phyloP scores from a whole-genome alignment of 768 basidiomycete species.

The Xerocomellus dryophilus region DNA sequence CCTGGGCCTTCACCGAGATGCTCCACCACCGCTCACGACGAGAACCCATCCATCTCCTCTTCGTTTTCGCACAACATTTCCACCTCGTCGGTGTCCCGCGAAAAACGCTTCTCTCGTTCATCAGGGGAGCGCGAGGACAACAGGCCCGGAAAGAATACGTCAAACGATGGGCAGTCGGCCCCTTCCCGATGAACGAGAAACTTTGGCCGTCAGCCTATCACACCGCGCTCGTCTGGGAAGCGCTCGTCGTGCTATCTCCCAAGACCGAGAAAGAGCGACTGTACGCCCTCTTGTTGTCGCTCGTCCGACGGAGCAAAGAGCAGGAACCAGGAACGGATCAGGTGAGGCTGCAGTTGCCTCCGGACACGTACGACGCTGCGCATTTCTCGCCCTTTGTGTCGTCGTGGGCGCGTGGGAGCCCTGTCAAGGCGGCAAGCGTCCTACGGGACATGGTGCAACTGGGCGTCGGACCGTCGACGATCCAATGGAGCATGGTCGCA shows the following conservation, averaged over 20 bases:
- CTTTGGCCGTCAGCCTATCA: constrained; percentile 35
- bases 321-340: neutral
- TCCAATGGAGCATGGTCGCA: constrained; percentile 51
- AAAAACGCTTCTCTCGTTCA: constrained; percentile 20
- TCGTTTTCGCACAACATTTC: constrained; percentile 51
- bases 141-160: neutral
- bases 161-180: neutral
- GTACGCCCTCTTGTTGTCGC: constrained; percentile 43
- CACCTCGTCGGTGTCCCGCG: constrained; percentile 51
- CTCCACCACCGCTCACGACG: constrained; percentile 23
- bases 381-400: constrained; percentile 57
- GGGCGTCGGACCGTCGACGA: constrained; percentile 43
- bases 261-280: constrained; percentile 33
- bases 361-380: constrained; percentile 32
- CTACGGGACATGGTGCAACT: constrained; percentile 52
- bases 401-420: constrained; percentile 32
- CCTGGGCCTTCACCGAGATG: constrained; percentile 32
- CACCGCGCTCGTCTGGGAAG: constrained; percentile 36
- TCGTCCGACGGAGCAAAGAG: constrained; percentile 11
- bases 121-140: constrained; percentile 14
- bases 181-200: constrained; percentile 10
- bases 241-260: constrained; percentile 24
- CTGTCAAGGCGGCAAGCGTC: constrained; percentile 37
- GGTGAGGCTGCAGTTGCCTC: constrained; percentile 20
- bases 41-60: constrained; percentile 26